Conservation (phyloP, 2,329 filamentous ascomycete genomes). For the Paracoccidioides brasiliensis region DNA sequence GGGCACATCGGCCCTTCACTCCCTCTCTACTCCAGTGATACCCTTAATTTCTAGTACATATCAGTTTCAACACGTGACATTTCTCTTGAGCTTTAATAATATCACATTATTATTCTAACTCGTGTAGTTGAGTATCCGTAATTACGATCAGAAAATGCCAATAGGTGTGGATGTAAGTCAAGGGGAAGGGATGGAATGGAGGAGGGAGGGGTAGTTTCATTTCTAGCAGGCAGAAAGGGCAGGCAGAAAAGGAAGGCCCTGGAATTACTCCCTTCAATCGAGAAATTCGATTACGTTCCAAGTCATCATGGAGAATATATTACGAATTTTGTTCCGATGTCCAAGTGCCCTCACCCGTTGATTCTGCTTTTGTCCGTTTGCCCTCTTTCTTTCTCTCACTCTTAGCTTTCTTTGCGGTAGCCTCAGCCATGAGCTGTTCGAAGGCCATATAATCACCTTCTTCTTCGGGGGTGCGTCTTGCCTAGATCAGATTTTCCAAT, state of each 20-base stretch:
- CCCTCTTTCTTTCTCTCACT: conserved; percentile 60
- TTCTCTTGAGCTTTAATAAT: too few species aligned
- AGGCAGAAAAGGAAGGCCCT: too few species aligned
- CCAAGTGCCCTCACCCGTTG: neutral
- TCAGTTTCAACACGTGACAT: neutral
- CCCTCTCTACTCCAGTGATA: conserved; percentile 2
- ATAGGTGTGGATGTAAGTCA: too few species aligned
- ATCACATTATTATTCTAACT: too few species aligned
- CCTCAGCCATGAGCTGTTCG: conserved; percentile 93
- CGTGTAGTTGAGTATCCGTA: too few species aligned
- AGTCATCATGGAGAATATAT: neutral
- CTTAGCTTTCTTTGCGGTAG: conserved; percentile 83
- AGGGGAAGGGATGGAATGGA: too few species aligned
- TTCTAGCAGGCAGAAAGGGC: too few species aligned
- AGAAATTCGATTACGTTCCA: too few species aligned
- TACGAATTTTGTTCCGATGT: neutral
- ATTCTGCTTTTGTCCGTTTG: conserved; percentile 35
- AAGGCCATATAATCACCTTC: conserved; percentile 98
- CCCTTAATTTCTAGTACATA: neutral
- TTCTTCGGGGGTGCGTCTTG: conserved; percentile 79
- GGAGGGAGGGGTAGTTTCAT: too few species aligned
- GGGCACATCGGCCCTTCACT: neutral
- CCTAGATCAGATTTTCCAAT: conserved; percentile 39
- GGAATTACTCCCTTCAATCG: too few species aligned
- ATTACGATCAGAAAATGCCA: too few species aligned